Percentiles rank a stretch among this genome's conserved stretches.
phyloP scores from a whole-genome alignment of 2,329 filamentous ascomycete species.

The Leptographium flavum region DNA sequence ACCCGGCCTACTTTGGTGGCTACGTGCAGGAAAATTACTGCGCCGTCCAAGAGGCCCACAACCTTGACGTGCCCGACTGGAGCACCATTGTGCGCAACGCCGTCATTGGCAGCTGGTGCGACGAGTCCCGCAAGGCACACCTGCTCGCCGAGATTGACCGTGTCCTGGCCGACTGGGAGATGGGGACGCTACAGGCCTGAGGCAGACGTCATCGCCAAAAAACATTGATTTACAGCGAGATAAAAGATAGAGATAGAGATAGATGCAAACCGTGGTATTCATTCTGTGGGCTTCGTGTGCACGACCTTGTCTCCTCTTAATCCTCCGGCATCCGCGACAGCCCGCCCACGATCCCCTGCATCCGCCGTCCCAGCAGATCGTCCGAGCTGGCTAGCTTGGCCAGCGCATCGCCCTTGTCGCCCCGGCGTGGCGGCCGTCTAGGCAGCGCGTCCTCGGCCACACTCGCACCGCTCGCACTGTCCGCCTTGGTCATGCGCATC shows the following conservation, averaged over 20 bases:
- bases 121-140: slow-evolving; percentile 43
- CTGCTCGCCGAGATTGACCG: slow-evolving; percentile 33
- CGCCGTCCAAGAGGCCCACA: slow-evolving; percentile 59
- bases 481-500: slow-evolving; percentile 41
- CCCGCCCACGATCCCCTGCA: slow-evolving; percentile 42
- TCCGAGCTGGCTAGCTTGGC: slow-evolving; percentile 43
- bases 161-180: slow-evolving; percentile 14
- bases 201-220: too few species aligned
- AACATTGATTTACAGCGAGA: too few species aligned
- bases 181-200: slow-evolving; percentile 2
- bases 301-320: background rate
- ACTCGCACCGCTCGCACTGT: slow-evolving; percentile 1
- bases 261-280: background rate
- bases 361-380: slow-evolving; percentile 40
- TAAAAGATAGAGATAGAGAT: too few species aligned
- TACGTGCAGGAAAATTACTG: slow-evolving; percentile 66
- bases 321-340: slow-evolving; percentile 35
- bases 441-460: background rate
- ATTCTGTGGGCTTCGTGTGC: background rate
- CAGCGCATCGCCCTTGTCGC: slow-evolving; percentile 22
- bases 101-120: slow-evolving; percentile 58
- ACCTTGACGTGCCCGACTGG: slow-evolving; percentile 52
- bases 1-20: slow-evolving; percentile 62
- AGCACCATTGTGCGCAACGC: slow-evolving; percentile 43
- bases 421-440: slow-evolving; percentile 16